Evolutionary conservation across 139 green algal genomes (phyloP), one percentile per base, ranked within the genome.

Genomic region (Picochlorum sp.): DNA sequence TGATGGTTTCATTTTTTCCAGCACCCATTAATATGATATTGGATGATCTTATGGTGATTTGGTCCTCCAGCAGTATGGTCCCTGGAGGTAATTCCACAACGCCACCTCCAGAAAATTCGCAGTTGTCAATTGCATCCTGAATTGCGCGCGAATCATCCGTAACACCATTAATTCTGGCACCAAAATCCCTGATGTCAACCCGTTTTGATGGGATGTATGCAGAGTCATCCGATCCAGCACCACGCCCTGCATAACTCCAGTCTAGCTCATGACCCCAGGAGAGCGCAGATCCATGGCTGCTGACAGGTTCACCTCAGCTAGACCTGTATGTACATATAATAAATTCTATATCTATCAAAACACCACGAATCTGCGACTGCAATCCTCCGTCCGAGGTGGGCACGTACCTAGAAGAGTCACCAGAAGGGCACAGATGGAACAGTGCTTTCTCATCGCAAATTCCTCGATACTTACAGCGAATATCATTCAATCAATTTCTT

Each of bases 61-160:
- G 50, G 11, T n/a, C 3, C 15, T 62, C 50, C 8, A 70, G 20
- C 5, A 11, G 7, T 11, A 45, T 45, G 7, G 21, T 65, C 14
- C 58, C 58, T 45, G 0, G 4, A 65, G 58, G 58, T 18, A 65
- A 26, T 18, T 32, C 57, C n/a, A 65, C 58, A 52, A 23, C 57
- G 2, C 58, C 58, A 30, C 58, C 58, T 57, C 44, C 44, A 0
- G 20, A 16, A 13, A 32, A 28, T 21, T 11, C 58, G 16, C 13
- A 21, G 58, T 49, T 23, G 11, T 65, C 58, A 9, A 65, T 65
- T 3, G 58, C 58, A 28, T 15, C n/a, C 8, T 65, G 58, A 21
- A 65, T 65, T 51, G 58, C 58, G 23, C 18, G n/a, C 8, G 58
- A 28, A 0, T 51, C 58, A 11, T 65, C 58, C 15, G 41, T 30